Evolutionary conservation across 2,329 filamentous ascomycete species (phyloP).

Genomic region (Diaporthe citri): DNA sequence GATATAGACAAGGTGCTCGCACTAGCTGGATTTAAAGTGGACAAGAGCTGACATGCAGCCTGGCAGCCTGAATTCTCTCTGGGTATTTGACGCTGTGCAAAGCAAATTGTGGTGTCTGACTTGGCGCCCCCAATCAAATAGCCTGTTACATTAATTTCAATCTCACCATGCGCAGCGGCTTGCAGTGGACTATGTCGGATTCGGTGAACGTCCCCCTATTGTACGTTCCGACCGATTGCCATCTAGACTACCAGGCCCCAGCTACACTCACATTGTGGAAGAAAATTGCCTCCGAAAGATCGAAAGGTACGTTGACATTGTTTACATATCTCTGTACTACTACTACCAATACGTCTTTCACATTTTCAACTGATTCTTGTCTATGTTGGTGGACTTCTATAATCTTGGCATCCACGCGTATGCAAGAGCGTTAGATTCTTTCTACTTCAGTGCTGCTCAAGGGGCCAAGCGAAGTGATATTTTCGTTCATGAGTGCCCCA

Average conservation of each 20-base stretch:
- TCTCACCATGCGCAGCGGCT: neutral
- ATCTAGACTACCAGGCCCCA: neutral
- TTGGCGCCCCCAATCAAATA: neutral
- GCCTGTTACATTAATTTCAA: neutral
- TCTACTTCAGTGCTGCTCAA: no score
- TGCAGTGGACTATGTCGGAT: neutral
- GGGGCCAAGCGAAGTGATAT: no score
- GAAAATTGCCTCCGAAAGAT: neutral
- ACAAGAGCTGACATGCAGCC: slow-evolving; percentile 16
- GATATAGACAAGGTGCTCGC: neutral
- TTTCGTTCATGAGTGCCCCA: neutral
- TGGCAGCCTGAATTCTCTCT: neutral
- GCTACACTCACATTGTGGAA: neutral
- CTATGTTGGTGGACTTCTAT: no score
- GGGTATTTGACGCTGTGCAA: neutral
- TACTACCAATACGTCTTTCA: neutral
- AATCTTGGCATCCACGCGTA: neutral
- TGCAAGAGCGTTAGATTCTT: neutral
- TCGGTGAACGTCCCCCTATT: neutral
- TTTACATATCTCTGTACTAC: neutral
- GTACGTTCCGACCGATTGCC: neutral
- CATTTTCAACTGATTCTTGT: neutral
- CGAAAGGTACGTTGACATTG: neutral
- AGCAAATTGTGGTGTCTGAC: neutral
- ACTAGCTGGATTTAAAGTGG: neutral